A percentile compares a stretch with the other conserved stretches of the same genome.
phyloP scores from a whole-genome alignment of 768 basidiomycete species.

The Floccularia luteovirens region DNA sequence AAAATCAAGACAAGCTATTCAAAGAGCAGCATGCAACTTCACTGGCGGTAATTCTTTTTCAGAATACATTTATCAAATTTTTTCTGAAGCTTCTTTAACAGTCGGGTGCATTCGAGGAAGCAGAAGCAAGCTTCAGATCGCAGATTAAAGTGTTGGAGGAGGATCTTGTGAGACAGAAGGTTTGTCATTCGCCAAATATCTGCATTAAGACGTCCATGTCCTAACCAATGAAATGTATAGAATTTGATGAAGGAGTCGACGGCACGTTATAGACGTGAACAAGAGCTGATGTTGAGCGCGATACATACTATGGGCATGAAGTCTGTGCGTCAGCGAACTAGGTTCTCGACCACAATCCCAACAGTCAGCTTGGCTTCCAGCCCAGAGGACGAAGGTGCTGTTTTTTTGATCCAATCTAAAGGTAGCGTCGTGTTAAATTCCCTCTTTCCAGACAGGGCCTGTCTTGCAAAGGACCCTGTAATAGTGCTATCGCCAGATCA shows the following conservation, averaged over 20 bases:
- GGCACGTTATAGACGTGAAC: conserved; percentile 64
- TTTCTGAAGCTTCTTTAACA: conserved; percentile 13
- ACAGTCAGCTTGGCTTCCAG: conserved; percentile 56
- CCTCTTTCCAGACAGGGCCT: too few species aligned
- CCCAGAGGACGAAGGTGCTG: conserved; percentile 49
- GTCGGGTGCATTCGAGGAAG: conserved; percentile 61
- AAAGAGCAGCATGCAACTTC: conserved; percentile 66
- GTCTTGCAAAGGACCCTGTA: too few species aligned
- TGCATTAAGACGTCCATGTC: not conserved
- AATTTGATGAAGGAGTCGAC: conserved; percentile 45
- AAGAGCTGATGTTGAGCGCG: conserved; percentile 72
- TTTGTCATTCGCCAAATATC: conserved; percentile 11
- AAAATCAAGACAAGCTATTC: conserved; percentile 84
- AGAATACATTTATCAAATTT: not conserved
- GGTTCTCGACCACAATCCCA: conserved; percentile 36
- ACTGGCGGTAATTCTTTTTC: conserved; percentile 30
- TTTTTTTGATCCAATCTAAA: not conserved
- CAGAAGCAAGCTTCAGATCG: conserved; percentile 54
- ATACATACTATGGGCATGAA: conserved; percentile 68
- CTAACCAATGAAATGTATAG: conserved; percentile 17
- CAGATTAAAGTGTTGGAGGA: conserved; percentile 63
- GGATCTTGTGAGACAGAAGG: conserved; percentile 53
- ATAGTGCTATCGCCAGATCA: too few species aligned
- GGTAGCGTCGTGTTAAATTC: too few species aligned
- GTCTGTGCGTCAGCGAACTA: conserved; percentile 53